Base-by-base conservation (phyloP, 2,329 filamentous ascomycete genomes). In the Aspergillus neoniger region DNA sequence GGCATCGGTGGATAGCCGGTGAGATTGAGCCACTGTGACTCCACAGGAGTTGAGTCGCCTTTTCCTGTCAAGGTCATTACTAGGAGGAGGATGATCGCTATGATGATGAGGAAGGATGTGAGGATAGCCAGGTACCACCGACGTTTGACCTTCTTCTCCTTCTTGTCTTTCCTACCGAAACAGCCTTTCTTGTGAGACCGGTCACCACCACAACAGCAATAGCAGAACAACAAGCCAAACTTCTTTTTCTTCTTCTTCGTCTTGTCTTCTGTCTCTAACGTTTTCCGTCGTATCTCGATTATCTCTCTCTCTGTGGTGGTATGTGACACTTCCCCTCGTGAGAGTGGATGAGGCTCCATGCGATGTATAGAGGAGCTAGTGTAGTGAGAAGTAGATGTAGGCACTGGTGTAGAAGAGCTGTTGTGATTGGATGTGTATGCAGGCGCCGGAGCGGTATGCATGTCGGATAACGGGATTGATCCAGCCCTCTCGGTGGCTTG, bases 1-100 rank as follows among this genome's bases (percentile, higher is more conserved):
- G 91, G 91, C 70, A 97, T 91, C 0, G 92, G 89, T 17, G 93
- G 93, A 67, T 91, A 96, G 54, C 88, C 87, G 1, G 93, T 96
- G 63, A 96, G 74, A 71, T 96, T 96, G 59, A 96, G 82, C 89
- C 91, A 97, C 52, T 83, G 78, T 2, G 83, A 82, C 65, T 83
- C 74, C 8, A 80, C 76, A 0, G 78, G 74, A 3, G 72, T 81
- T 58, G 67, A 68, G 70, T 78, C 69, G 43, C 76, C 71, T 65
- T 77, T 77, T 64, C 76, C 79, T 56, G 80, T 82, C 44, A 91
- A 76, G 1, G 85, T 81, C 12, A 87, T 82, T 0, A 83, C 74
- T 1, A 92, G 77, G 1, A 85, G 79, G 21, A 89, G 74, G 15
- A 82, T 80, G 10, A 90, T 70, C 21, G 86, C 79, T 23, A 90